A percentile compares a stretch with the other conserved stretches of the same genome.
Evolutionary conservation across 345 rosid species (phyloP).

Genomic region (Bretschneidera sinensis): DNA sequence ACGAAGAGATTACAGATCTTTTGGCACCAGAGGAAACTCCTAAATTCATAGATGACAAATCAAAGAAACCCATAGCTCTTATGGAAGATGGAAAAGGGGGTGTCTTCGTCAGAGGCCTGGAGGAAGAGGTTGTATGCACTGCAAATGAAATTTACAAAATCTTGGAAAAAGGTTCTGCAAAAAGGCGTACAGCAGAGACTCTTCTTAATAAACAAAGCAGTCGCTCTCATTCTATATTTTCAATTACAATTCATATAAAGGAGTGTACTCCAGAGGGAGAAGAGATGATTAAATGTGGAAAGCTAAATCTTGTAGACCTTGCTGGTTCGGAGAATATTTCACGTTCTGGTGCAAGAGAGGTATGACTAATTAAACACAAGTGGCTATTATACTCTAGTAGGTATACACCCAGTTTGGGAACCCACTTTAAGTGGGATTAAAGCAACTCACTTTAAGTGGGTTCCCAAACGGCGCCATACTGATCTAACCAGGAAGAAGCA

Average conservation of each 20-base stretch:
- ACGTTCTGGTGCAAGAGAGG: slow-evolving; percentile 98
- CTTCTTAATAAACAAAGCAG: slow-evolving; percentile 98
- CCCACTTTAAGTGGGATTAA: no score
- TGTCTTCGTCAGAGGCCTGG: slow-evolving; percentile 91
- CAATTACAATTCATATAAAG: slow-evolving; percentile 92
- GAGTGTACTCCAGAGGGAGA: slow-evolving; percentile 98
- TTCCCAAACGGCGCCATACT: no score
- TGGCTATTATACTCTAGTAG: background rate
- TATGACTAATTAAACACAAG: slow-evolving; percentile 22
- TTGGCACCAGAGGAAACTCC: slow-evolving; percentile 82
- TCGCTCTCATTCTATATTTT: slow-evolving; percentile 96
- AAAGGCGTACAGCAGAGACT: slow-evolving; percentile 98
- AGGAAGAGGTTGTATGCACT: slow-evolving; percentile 92
- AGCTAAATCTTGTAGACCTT: slow-evolving; percentile 96
- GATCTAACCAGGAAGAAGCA: background rate
- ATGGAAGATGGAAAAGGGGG: slow-evolving; percentile 99
- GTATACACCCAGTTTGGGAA: no score
- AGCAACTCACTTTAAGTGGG: no score
- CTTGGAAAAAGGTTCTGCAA: slow-evolving; percentile 94
- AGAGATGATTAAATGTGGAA: slow-evolving; percentile 98
- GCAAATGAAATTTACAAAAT: slow-evolving; percentile 97
- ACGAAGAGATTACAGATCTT: slow-evolving; percentile 95
- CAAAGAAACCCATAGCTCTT: slow-evolving; percentile 90
- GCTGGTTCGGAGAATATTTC: slow-evolving; percentile 99
- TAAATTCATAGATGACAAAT: slow-evolving; percentile 81